Base-by-base conservation (phyloP, 2,329 filamentous ascomycete species). In the Verticillium dahliae region DNA sequence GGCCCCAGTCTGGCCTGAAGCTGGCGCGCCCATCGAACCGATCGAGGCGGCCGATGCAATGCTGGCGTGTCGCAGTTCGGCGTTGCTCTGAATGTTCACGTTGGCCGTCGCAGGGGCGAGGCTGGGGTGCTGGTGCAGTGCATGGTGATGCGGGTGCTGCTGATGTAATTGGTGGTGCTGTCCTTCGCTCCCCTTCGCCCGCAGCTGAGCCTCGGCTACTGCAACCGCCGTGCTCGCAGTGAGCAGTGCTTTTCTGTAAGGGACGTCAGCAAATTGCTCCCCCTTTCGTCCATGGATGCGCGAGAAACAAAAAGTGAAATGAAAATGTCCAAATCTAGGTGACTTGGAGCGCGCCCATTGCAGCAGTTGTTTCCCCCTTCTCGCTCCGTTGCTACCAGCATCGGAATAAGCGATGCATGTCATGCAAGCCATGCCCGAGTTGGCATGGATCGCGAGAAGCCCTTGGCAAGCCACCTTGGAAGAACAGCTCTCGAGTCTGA, bases 121-220 rank as follows among this genome's bases (percentile, higher is more conserved):
- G 45, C 45, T n/a, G 18, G 45, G 45, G 45, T 50, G 45, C n/a
- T 63, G 69, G 67, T 68, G 60, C 62, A 62, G 52, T 66, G 60
- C 31, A 73, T 64, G 55, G 67, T 65, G 56, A 75, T 75, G 63
- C 69, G 70, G 68, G 45, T 50, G 45, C 45, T 50, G 45, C 15
- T 50, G 45, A 15, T 45, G 41, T 6, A 15, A n/a, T 6, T 50
- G 45, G 6, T 50, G 45, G 45, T 50, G 45, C 9, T 27, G 45
- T 10, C 45, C 45, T 22, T 50, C 45, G 75, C 67, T 33, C 75
- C 71, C 61, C 68, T 78, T 79, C 66, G 77, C 72, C 57, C 69
- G 72, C 62, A 77, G 67, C 64, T 75, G 75, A 67, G 79, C 78
- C 76, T 84, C 81, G 76, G 80, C 75, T 70, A 66, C 65, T 11